Conservation (phyloP, 1,139 yeast genomes). For the Pneumocystis jirovecii region DNA sequence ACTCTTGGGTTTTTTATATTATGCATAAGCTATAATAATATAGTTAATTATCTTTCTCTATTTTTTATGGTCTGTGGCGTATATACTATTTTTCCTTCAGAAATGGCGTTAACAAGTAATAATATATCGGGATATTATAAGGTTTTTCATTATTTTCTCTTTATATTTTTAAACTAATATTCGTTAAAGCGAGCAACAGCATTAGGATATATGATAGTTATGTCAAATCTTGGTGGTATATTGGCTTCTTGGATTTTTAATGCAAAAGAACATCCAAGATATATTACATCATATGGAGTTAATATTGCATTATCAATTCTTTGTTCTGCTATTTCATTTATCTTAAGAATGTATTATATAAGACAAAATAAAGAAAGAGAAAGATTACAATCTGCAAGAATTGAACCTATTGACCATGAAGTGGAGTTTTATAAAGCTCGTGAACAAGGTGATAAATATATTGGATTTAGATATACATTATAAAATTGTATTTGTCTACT, state of each 20-base stretch:
- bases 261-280: background rate
- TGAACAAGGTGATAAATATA: background rate
- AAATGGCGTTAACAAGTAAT: background rate
- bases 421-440: background rate
- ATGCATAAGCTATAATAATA: background rate
- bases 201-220: conserved; percentile 5
- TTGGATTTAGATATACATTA: background rate
- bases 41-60: background rate
- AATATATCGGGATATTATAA: no score
- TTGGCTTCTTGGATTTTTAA: background rate
- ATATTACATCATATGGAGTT: background rate
- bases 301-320: background rate
- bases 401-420: background rate
- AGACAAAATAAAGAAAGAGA: background rate
- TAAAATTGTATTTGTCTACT: background rate
- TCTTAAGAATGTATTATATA: background rate
- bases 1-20: background rate
- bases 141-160: no score
- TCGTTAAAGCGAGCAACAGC: background rate
- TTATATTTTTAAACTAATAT: no score
- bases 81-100: no score
- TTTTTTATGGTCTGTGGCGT: background rate
- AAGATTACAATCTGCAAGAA: background rate
- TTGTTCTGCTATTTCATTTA: background rate
- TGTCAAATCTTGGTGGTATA: conserved; percentile 6